Conservation (phyloP, 768 basidiomycete species). For the Sutorius australiensis region DNA sequence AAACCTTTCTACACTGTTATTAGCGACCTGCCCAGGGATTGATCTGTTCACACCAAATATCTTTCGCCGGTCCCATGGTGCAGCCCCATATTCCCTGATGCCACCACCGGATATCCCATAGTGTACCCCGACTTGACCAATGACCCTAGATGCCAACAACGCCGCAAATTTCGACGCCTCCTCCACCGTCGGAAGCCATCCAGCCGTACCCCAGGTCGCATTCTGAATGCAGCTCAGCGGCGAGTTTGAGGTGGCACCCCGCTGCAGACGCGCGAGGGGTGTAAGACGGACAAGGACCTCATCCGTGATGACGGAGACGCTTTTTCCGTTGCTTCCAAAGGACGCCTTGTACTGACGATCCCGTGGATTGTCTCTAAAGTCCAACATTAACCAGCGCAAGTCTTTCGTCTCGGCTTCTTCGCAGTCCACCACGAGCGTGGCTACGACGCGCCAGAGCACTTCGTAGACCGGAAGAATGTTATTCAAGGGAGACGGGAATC, state of each 20-base stretch:
- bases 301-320: slow-evolving; percentile 22
- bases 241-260: slow-evolving; percentile 2
- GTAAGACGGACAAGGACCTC: slow-evolving; percentile 12
- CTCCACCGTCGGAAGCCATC: slow-evolving; percentile 35
- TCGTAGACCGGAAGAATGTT: slow-evolving; percentile 59
- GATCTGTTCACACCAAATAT: slow-evolving; percentile 6
- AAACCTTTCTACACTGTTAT: neutral
- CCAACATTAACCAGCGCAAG: slow-evolving; percentile 30
- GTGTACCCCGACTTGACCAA: slow-evolving; percentile 33
- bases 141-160: slow-evolving; percentile 41
- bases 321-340: slow-evolving; percentile 7
- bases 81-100: slow-evolving; percentile 30
- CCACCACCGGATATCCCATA: slow-evolving; percentile 26
- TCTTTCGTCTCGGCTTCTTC: slow-evolving; percentile 23
- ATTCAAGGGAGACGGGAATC: slow-evolving; percentile 36
- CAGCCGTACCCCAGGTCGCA: slow-evolving; percentile 18
- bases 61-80: slow-evolving; percentile 37
- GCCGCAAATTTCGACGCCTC: slow-evolving; percentile 55
- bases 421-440: slow-evolving; percentile 37
- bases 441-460: slow-evolving; percentile 59
- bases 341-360: slow-evolving; percentile 21
- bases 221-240: slow-evolving; percentile 15
- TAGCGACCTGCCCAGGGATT: neutral
- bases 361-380: slow-evolving; percentile 34
- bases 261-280: slow-evolving; percentile 16